A percentile compares a stretch with the other conserved stretches of the same genome.
These are phyloP conservation scores for Heliamphora pulchella DNA, from an alignment of 179 eudicot genomes.

Conservation along the genomic window DNA sequence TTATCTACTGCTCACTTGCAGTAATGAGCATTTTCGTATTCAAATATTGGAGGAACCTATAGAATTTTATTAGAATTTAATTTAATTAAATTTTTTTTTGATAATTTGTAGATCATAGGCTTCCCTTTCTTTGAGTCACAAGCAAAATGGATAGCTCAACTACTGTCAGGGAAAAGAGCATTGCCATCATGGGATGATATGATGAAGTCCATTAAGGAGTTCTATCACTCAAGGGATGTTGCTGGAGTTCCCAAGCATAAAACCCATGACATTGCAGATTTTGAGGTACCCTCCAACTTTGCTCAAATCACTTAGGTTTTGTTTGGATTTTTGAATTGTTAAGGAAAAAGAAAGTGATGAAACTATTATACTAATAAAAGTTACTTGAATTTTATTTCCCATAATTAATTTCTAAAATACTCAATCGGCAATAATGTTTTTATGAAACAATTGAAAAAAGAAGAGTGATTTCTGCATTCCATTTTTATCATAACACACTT, in stretches of 20 bases:
- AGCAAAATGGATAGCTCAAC: slow-evolving; percentile 78
- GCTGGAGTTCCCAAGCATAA: slow-evolving; percentile 63
- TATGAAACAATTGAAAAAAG: no score
- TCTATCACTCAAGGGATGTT: slow-evolving; percentile 49
- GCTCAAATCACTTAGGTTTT: not conserved
- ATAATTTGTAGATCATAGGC: slow-evolving; percentile 44
- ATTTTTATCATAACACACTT: no score
- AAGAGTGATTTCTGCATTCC: no score
- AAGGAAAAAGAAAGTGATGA: no score
- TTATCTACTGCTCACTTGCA: no score
- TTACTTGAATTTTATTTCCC: no score
- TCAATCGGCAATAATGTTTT: no score
- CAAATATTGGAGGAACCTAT: no score
- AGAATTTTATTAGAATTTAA: not conserved
- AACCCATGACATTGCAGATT: slow-evolving; percentile 63
- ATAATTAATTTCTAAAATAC: no score
- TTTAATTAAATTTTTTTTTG: not conserved
- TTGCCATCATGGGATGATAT: slow-evolving; percentile 71
- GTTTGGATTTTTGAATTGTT: no score
- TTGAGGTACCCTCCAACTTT: slow-evolving; percentile 43
- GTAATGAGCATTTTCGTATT: no score
- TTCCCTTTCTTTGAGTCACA: slow-evolving; percentile 86
- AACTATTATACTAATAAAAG: no score
- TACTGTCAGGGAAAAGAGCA: slow-evolving; percentile 53
- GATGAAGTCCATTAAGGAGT: slow-evolving; percentile 63